phyloP scores from a whole-genome alignment of 371 early-diverging fungal genomes.

The Mortierella sp. region DNA sequence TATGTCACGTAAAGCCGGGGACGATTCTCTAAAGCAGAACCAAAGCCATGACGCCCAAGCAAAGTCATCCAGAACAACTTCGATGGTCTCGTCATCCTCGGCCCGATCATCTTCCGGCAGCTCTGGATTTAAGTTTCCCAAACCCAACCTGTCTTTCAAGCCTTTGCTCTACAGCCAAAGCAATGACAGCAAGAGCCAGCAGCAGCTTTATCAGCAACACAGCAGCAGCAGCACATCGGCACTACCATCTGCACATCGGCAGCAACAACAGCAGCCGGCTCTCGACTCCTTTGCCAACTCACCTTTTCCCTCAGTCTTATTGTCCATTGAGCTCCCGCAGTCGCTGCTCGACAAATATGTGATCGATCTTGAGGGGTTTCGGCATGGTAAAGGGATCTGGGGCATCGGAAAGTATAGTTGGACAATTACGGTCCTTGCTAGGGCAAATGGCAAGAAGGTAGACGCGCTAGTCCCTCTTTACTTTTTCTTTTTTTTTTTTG shows the following conservation, averaged over 20 bases:
- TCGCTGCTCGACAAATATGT: conserved; percentile 51
- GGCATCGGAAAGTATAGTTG: conserved; percentile 51
- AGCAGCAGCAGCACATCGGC: conserved; percentile 11
- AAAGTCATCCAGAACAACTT: conserved; percentile 30
- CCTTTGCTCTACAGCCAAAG: conserved; percentile 43
- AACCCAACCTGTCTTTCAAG: conserved; percentile 46
- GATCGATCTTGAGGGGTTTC: conserved; percentile 47
- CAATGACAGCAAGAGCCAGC: conserved; percentile 41
- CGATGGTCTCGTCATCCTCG: conserved; percentile 39
- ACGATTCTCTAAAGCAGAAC: background rate
- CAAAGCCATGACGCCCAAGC: conserved; percentile 14
- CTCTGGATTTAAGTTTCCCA: conserved; percentile 48
- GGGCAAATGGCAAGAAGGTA: conserved; percentile 51
- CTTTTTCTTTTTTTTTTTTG: background rate
- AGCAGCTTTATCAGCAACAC: conserved; percentile 24
- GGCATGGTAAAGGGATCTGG: conserved; percentile 50
- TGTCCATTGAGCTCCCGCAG: conserved; percentile 44
- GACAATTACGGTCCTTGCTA: conserved; percentile 41
- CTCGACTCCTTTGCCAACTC: conserved; percentile 32
- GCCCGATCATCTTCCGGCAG: conserved; percentile 55
- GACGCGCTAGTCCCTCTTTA: background rate
- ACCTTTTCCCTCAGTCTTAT: conserved; percentile 35
- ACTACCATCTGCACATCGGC: conserved; percentile 7
- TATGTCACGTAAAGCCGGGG: conserved; percentile 2
- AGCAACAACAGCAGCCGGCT: conserved; percentile 14